A percentile compares a stretch with the other conserved stretches of the same genome.
phyloP scores from a whole-genome alignment of 2,329 filamentous ascomycete species.

The Ophiostoma sp. region DNA sequence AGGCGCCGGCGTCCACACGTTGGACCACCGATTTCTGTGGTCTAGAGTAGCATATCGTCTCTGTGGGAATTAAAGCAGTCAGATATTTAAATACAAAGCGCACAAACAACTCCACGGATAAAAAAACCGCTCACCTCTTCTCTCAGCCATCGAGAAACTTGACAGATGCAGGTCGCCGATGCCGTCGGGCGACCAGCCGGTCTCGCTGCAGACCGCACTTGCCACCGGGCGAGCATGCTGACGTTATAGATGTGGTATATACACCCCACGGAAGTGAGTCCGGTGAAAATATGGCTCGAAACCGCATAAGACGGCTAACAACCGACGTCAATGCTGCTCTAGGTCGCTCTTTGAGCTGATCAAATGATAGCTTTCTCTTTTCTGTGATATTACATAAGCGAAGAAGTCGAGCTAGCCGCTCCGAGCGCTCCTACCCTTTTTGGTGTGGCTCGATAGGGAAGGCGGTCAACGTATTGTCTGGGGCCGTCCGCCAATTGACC shows the following conservation, averaged over 20 bases:
- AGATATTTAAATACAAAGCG: neutral
- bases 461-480: constrained; percentile 22
- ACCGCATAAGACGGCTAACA: neutral
- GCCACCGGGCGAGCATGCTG: constrained; percentile 1
- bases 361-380: neutral
- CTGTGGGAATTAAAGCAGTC: neutral
- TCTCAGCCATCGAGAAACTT: constrained; percentile 6
- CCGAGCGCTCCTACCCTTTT: neutral
- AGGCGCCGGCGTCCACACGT: constrained; percentile 72
- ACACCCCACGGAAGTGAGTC: neutral
- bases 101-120: neutral
- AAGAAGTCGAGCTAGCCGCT: neutral
- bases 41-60: constrained; percentile 26
- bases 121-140: neutral
- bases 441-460: constrained; percentile 14
- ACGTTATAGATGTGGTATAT: neutral
- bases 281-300: neutral
- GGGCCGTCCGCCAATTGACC: constrained; percentile 11
- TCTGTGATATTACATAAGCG: constrained; percentile 9
- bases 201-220: neutral
- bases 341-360: neutral
- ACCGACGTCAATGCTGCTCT: neutral
- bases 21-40: constrained; percentile 53
- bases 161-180: neutral
- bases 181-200: constrained; percentile 3